A percentile compares a stretch with the other conserved stretches of the same genome.
phyloP scores from a whole-genome alignment of 305 asterid species.

The Fraxinus floribunda region DNA sequence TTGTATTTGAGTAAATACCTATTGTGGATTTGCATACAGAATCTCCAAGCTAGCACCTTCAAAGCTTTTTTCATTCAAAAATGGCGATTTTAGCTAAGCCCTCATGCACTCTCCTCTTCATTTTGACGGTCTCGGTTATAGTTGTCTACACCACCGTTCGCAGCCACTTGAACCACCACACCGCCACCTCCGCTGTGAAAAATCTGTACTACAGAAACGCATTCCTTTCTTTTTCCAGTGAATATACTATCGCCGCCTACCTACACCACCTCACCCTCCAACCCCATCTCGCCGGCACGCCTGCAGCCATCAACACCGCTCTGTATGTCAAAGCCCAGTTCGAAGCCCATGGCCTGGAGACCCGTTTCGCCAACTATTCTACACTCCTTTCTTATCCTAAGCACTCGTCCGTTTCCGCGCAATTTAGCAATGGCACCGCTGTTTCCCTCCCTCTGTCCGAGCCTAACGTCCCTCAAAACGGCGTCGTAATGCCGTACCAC shows the following conservation, averaged over 20 bases:
- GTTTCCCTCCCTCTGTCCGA: constrained; percentile 47
- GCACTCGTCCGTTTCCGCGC: constrained; percentile 55
- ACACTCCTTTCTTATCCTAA: constrained; percentile 73
- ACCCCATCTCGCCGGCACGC: constrained; percentile 92
- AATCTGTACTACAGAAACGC: constrained; percentile 30
- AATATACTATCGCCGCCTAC: constrained; percentile 71
- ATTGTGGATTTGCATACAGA: background rate
- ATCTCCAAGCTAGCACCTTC: background rate
- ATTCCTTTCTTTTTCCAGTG: constrained; percentile 67
- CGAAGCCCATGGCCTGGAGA: constrained; percentile 46
- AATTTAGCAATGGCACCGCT: constrained; percentile 44
- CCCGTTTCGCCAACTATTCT: constrained; percentile 57
- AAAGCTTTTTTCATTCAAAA: constrained; percentile 16
- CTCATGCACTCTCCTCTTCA: constrained; percentile 43
- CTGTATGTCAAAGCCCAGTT: constrained; percentile 65
- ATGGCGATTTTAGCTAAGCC: constrained; percentile 40
- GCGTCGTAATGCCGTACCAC: constrained; percentile 71
- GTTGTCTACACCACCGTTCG: constrained; percentile 40
- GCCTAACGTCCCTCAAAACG: constrained; percentile 39
- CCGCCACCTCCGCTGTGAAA: constrained; percentile 14
- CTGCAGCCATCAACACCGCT: constrained; percentile 55
- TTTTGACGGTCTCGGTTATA: constrained; percentile 38
- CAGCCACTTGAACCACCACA: constrained; percentile 30
- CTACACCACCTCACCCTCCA: constrained; percentile 86
- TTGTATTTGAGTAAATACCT: background rate